These are phyloP conservation scores for Oryza glaberrima DNA, from an alignment of 176 grass and related monocot species.

Conservation along the genomic window DNA sequence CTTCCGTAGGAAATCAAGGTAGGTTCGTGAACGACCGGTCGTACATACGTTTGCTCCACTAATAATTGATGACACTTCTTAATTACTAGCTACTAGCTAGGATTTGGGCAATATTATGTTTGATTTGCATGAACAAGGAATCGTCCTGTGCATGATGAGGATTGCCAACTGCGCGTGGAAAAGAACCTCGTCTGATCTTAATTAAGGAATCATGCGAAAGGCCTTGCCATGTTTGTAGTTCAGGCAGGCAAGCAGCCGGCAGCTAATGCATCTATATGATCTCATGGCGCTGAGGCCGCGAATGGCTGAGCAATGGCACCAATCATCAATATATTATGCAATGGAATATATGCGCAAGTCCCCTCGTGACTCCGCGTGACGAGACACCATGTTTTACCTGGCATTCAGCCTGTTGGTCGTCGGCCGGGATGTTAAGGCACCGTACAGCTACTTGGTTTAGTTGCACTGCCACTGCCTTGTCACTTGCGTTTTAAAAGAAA, in stretches of 20 bases:
- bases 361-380: conserved; percentile 26
- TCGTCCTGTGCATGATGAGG: neutral
- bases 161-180: neutral
- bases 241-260: neutral
- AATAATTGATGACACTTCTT: neutral
- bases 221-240: neutral
- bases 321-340: neutral
- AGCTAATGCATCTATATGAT: neutral
- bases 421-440: neutral
- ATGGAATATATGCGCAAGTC: neutral
- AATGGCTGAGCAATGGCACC: neutral
- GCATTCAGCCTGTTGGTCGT: conserved; percentile 13
- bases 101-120: neutral
- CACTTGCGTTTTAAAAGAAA: too few species aligned
- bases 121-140: neutral
- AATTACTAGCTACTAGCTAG: neutral
- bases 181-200: neutral
- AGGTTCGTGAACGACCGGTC: neutral
- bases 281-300: neutral
- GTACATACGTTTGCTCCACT: neutral
- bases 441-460: neutral
- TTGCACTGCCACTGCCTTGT: too few species aligned
- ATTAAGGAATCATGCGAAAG: neutral
- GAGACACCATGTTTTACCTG: conserved; percentile 25
- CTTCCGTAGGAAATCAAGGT: neutral